Evolutionary conservation across 768 basidiomycete genomes (phyloP).

Genomic region (Lenzites betulinus): DNA sequence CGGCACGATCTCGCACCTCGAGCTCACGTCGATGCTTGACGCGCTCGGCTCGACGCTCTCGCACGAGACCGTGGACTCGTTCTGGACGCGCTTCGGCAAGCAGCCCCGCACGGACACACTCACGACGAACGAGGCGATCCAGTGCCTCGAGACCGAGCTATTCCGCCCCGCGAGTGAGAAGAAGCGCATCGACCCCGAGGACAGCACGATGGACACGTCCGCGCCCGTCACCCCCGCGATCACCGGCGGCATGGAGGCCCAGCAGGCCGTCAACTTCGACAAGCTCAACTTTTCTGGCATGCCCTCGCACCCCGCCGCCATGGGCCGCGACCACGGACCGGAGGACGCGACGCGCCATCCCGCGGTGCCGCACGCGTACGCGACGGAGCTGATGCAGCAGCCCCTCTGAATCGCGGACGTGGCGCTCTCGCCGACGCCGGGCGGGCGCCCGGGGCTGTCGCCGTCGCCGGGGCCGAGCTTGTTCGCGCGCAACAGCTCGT

Average conservation of each 20-base stretch:
- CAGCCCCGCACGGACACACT: too few species aligned
- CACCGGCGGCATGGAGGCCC: constrained; percentile 44
- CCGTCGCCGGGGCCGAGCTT: constrained; percentile 25
- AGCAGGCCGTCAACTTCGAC: constrained; percentile 43
- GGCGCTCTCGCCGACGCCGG: constrained; percentile 24
- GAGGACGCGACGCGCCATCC: constrained; percentile 18
- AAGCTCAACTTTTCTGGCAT: constrained; percentile 67
- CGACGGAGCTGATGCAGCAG: constrained; percentile 51
- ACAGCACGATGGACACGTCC: constrained; percentile 45
- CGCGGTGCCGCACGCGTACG: constrained; percentile 29
- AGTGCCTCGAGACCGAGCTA: constrained; percentile 84
- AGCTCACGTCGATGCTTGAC: too few species aligned
- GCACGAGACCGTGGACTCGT: too few species aligned
- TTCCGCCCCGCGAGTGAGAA: constrained; percentile 72
- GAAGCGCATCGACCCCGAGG: constrained; percentile 56
- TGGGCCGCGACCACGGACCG: constrained; percentile 2
- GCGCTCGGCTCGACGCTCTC: too few species aligned
- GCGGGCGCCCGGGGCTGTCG: constrained; percentile 13
- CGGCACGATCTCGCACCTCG: too few species aligned
- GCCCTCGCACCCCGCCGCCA: constrained; percentile 31
- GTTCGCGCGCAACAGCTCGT: constrained; percentile 36
- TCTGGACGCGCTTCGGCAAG: too few species aligned
- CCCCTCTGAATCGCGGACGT: constrained; percentile 40
- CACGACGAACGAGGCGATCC: too few species aligned
- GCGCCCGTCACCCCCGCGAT: constrained; percentile 55